Evolutionary conservation across 257 asterid species (phyloP).

Genomic region (Jaltomata sinuosa): DNA sequence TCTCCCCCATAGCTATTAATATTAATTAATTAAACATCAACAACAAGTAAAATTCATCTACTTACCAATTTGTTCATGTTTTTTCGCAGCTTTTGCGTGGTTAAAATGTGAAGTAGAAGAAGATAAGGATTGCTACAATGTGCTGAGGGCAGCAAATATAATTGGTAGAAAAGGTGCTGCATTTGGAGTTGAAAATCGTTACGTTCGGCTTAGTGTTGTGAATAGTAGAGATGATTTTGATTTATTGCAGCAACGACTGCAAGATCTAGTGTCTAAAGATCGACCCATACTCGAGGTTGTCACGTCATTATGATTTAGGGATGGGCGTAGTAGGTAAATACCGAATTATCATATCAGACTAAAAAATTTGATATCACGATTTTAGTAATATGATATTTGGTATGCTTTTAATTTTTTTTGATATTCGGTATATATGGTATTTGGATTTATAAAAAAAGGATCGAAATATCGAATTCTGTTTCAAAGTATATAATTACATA

Average conservation of each 20-base stretch:
- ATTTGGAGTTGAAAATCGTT: conserved; percentile 3
- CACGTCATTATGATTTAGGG: background rate
- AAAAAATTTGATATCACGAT: no score
- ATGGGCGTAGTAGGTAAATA: no score
- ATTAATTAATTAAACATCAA: background rate
- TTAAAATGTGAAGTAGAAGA: conserved; percentile 9
- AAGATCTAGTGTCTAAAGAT: conserved; percentile 1
- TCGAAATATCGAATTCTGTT: no score
- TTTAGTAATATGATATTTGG: no score
- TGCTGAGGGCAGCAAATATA: conserved; percentile 4
- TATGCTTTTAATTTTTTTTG: no score
- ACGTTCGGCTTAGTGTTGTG: conserved; percentile 10
- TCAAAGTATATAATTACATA: no score
- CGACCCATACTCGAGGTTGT: background rate
- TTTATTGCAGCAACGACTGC: background rate
- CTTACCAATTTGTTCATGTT: background rate
- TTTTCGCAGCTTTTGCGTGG: conserved; percentile 14
- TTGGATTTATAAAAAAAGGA: no score
- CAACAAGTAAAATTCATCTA: background rate
- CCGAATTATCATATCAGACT: no score
- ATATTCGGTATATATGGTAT: no score
- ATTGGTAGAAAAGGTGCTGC: conserved; percentile 12
- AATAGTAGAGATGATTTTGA: conserved; percentile 14
- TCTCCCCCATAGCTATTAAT: background rate
- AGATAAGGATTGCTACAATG: conserved; percentile 7